Evolutionary conservation across 495 filamentous ascomycete genomes (phyloP).

Genomic region (Trichoderma asperelloides): DNA sequence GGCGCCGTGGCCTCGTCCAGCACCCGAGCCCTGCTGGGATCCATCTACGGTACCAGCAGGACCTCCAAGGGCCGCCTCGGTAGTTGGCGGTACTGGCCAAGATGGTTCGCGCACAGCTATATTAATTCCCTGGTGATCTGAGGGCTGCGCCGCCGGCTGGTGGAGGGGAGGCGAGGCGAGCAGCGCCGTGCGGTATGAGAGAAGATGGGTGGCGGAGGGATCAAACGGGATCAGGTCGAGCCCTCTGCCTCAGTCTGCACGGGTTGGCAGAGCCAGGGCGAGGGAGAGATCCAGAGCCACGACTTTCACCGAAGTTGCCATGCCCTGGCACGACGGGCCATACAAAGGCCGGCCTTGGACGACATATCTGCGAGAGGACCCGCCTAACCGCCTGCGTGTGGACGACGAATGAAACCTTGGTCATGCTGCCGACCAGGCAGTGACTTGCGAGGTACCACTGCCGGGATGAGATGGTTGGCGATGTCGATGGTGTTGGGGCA

Average conservation of each 20-base stretch:
- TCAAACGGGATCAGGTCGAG: neutral
- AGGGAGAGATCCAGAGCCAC: neutral
- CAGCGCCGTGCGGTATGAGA: neutral
- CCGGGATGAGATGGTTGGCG: neutral
- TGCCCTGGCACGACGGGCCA: constrained; percentile 7
- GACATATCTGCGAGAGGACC: constrained; percentile 3
- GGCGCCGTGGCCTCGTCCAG: constrained; percentile 1
- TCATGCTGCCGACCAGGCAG: constrained; percentile 2
- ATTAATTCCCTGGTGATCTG: neutral
- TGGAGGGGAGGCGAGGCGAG: neutral
- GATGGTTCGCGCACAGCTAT: neutral
- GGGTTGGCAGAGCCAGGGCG: neutral
- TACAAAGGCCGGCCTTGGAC: constrained; percentile 1
- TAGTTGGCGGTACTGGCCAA: constrained; percentile 7
- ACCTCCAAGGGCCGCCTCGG: neutral
- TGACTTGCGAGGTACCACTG: neutral
- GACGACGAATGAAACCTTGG: constrained; percentile 3
- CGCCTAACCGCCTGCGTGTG: neutral
- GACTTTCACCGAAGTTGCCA: constrained; percentile 8
- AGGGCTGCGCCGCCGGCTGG: neutral
- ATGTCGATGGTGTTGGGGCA: neutral
- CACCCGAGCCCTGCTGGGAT: constrained; percentile 1
- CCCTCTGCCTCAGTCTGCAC: neutral
- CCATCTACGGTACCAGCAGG: neutral
- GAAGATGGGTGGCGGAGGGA: neutral